Base-by-base conservation (phyloP, 1,139 yeast species). In the Lodderomyces orthopsilosis region DNA sequence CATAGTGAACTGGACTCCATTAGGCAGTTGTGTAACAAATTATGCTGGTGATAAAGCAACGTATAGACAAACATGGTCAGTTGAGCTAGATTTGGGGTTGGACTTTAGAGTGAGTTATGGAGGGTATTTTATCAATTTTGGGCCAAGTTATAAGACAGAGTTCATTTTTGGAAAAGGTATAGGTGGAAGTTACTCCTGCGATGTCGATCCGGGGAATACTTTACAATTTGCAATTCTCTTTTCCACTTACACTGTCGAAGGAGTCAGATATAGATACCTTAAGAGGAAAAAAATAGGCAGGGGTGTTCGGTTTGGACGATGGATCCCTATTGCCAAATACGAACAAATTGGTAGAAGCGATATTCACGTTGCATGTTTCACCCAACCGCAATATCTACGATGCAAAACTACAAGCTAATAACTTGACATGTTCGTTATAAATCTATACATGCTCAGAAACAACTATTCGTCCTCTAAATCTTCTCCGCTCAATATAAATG, bases 401-500 rank as follows among this genome's bases (percentile, higher is more conserved):
- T 57, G 61, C 37, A 38, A 41, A 35, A 36, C 26, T 21, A 8
- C 21, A 38, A n/a, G 21, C 3, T n/a, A 8, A 13, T 36, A 21
- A 32, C 9, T 34, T 19, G 26, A 34, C 10, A 34, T 4, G 5
- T 34, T 21, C n/a, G n/a, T 24, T 7, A 24, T 24, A 15, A 9
- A 30, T 30, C 34, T 30, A 30, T 17, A 30, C n/a, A 15, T 15
- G 34, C 6, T 7, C 14, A 13, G 34, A 6, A 10, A 14, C 35
- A 18, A 36, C 37, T 43, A 41, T 22, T 67, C 73, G 45, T 67
- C 67, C 46, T 67, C 63, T 52, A 72, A 66, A 50, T 77, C 81
- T 41, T 70, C 78, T n/a, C 74, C 79, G 50, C 70, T 67, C 55
- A 82, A 80, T 10, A 73, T 74, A 60, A 93, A 93, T 43, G 97